Percentiles rank a stretch among this genome's conserved stretches.
These are phyloP conservation scores for Jacaranda copaia DNA, from an alignment of 257 asterid species.

Conservation along the genomic window DNA sequence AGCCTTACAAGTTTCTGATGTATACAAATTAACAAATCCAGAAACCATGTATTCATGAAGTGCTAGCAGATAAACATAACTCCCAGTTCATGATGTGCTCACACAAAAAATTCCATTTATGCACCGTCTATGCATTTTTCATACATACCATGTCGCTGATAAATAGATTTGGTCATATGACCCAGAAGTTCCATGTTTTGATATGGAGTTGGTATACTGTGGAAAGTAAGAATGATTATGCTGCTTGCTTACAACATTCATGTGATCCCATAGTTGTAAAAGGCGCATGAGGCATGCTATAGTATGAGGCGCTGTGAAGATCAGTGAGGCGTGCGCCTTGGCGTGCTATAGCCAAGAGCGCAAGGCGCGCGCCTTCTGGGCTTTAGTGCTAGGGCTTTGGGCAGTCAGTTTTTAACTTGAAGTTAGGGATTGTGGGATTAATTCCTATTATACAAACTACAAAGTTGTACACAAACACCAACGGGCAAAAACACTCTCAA, in stretches of 20 bases:
- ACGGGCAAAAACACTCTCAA: no score
- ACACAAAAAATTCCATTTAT: not conserved
- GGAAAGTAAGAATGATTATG: not conserved
- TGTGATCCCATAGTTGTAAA: no score
- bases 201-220: not conserved
- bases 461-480: no score
- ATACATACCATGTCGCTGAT: not conserved
- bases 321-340: no score
- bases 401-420: no score
- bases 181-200: not conserved
- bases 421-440: no score
- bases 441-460: no score
- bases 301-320: no score
- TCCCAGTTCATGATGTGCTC: not conserved
- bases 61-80: not conserved
- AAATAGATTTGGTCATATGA: not conserved
- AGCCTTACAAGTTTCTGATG: conserved; percentile 2
- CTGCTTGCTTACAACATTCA: not conserved
- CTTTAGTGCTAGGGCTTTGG: no score
- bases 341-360: no score
- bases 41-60: not conserved
- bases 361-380: no score
- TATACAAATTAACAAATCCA: not conserved
- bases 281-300: no score
- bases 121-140: not conserved